Percentiles rank a stretch among this genome's conserved stretches.
Evolutionary conservation across 768 basidiomycete species (phyloP).

Genomic region (Suillus ampliporus): DNA sequence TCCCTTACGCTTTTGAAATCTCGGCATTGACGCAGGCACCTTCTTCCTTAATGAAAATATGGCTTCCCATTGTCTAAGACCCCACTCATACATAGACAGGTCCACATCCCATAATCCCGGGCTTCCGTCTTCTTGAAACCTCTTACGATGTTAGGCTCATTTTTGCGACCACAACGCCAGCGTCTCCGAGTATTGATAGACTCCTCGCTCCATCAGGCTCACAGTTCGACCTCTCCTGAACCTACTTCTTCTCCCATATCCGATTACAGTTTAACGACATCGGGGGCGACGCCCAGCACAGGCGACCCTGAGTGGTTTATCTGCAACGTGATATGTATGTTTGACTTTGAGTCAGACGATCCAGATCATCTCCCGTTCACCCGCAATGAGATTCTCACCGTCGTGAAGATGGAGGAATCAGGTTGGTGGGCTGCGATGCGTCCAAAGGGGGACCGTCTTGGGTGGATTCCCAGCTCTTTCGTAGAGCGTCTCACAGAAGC

Average conservation of each 20-base stretch:
- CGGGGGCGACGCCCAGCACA: constrained; percentile 37
- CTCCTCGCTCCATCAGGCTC: constrained; percentile 39
- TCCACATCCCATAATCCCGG: not conserved
- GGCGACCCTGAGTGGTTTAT: constrained; percentile 40
- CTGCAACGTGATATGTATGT: constrained; percentile 57
- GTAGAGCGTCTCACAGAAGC: constrained; percentile 52
- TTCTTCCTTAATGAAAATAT: not conserved
- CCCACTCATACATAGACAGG: constrained; percentile 2
- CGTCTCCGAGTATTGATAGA: constrained; percentile 39
- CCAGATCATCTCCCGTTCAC: constrained; percentile 64
- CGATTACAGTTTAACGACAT: constrained; percentile 12
- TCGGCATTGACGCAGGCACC: constrained; percentile 41
- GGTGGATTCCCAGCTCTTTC: constrained; percentile 81
- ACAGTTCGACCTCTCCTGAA: constrained; percentile 40
- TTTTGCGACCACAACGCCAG: constrained; percentile 18
- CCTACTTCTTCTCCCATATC: constrained; percentile 24
- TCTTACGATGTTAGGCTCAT: constrained; percentile 12
- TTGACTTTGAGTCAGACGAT: constrained; percentile 71
- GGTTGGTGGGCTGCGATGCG: constrained; percentile 87
- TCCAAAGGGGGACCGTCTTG: constrained; percentile 53
- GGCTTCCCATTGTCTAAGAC: not conserved
- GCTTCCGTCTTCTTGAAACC: not conserved
- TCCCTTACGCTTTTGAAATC: not conserved
- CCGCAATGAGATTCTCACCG: constrained; percentile 68
- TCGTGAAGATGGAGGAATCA: constrained; percentile 70